phyloP scores from a whole-genome alignment of 257 asterid genomes.

The Striga asiatica region DNA sequence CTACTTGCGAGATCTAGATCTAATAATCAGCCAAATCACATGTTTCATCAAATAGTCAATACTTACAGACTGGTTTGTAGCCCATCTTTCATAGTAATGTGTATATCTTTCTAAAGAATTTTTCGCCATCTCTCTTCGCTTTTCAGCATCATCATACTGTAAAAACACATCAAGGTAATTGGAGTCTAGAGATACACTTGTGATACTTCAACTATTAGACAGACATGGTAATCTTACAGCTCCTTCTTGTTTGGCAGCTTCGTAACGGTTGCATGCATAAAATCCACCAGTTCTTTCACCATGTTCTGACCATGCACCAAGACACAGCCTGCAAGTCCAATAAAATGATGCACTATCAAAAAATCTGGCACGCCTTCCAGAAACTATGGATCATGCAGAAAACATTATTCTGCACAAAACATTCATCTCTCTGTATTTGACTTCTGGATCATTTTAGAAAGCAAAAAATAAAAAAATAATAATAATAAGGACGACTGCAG shows the following conservation, averaged over 20 bases:
- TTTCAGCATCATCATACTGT: constrained; percentile 86
- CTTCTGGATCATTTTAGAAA: neutral
- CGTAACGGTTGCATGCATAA: constrained; percentile 96
- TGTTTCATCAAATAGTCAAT: neutral
- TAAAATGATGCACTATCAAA: constrained; percentile 17
- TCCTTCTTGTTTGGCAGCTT: constrained; percentile 93
- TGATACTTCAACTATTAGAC: constrained; percentile 15
- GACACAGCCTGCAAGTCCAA: constrained; percentile 74
- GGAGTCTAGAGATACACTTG: constrained; percentile 1
- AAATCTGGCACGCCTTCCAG: neutral
- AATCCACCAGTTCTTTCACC: constrained; percentile 98
- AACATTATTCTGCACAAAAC: neutral
- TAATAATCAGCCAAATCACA: constrained; percentile 3
- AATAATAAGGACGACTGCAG: neutral
- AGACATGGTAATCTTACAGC: constrained; percentile 44
- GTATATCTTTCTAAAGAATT: constrained; percentile 92
- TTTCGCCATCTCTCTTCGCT: constrained; percentile 97
- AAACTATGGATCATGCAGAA: constrained; percentile 14
- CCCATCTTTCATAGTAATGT: constrained; percentile 97
- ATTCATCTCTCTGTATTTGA: neutral
- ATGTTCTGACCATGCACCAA: constrained; percentile 93
- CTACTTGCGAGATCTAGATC: constrained; percentile 5
- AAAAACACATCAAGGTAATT: constrained; percentile 22
- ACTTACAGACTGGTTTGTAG: constrained; percentile 89
- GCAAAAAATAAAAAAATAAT: constrained; percentile 8